Conservation (phyloP, 352 stramenopile species). For the Globisporangium recalcitrans region DNA sequence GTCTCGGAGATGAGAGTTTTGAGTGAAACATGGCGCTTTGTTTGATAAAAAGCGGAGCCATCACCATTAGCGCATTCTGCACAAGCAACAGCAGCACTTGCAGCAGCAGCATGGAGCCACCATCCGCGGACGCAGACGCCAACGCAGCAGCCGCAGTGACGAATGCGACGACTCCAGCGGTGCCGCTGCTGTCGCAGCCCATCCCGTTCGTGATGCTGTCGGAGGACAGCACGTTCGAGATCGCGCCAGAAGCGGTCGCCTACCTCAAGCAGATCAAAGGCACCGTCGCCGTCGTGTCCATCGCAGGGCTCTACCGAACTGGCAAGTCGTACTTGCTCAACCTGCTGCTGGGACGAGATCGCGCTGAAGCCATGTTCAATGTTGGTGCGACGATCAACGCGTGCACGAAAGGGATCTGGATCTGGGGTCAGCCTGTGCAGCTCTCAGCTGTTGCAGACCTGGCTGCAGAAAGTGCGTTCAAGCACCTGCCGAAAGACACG, state of each 20-base stretch:
- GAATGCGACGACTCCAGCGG: neutral
- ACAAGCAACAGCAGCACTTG: neutral
- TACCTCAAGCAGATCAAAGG: slow-evolving; percentile 60
- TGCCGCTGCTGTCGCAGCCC: slow-evolving; percentile 20
- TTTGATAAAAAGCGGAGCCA: slow-evolving; percentile 12
- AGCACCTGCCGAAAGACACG: slow-evolving; percentile 40
- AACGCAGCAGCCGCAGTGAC: neutral
- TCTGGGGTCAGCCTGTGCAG: slow-evolving; percentile 58
- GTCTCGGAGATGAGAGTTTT: neutral
- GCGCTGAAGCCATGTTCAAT: slow-evolving; percentile 61
- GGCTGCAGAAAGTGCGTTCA: slow-evolving; percentile 21
- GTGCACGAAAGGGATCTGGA: slow-evolving; percentile 81
- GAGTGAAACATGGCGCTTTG: neutral
- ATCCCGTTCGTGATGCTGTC: slow-evolving; percentile 72
- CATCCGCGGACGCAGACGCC: neutral
- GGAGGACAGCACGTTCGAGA: slow-evolving; percentile 57
- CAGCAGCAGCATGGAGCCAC: neutral
- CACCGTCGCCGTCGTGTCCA: slow-evolving; percentile 57
- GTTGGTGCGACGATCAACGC: slow-evolving; percentile 68
- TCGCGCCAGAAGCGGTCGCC: slow-evolving; percentile 47
- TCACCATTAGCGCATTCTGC: slow-evolving; percentile 3
- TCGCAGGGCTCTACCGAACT: slow-evolving; percentile 70
- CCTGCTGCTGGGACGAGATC: slow-evolving; percentile 42
- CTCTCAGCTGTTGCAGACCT: slow-evolving; percentile 11
- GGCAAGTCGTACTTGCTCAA: slow-evolving; percentile 83